Conservation (phyloP, 2,329 filamentous ascomycete genomes). For the Colletotrichum kahawae region DNA sequence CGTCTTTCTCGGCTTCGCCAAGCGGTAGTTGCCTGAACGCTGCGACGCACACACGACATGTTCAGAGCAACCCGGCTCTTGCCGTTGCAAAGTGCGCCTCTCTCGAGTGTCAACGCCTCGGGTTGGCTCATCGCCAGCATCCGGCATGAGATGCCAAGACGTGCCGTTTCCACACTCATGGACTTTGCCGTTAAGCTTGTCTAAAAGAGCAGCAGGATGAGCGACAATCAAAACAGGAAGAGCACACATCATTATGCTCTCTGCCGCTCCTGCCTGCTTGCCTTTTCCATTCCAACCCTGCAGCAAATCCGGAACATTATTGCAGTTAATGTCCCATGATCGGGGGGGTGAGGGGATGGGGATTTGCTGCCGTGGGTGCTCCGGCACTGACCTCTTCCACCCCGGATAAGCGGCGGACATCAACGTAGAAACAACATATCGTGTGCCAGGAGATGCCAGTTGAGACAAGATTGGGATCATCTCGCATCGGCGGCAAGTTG, state of each 20-base stretch:
- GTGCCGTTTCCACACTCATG: neutral
- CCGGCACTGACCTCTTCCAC: neutral
- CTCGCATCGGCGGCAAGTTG: constrained; percentile 7
- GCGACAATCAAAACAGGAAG: constrained; percentile 9
- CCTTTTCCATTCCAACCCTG: constrained; percentile 6
- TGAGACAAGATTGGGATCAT: constrained; percentile 18
- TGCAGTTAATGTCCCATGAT: constrained; percentile 12
- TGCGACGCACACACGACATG: neutral
- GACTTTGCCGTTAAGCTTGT: constrained; percentile 7
- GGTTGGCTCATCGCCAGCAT: neutral
- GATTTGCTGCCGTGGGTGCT: neutral
- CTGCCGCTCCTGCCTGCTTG: neutral
- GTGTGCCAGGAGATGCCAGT: neutral
- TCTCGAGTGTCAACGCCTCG: neutral
- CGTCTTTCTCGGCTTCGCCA: neutral
- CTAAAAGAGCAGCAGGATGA: neutral
- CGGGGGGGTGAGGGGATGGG: neutral
- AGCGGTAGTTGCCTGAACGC: neutral
- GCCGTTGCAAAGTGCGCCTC: constrained; percentile 1
- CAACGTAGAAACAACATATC: neutral
- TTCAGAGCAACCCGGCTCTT: neutral
- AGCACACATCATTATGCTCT: neutral
- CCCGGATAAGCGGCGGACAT: neutral
- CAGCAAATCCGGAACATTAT: constrained; percentile 25
- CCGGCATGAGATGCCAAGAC: constrained; percentile 3